Evolutionary conservation across 306 rosid species (phyloP).

Genomic region (Cucumis cinereus): DNA sequence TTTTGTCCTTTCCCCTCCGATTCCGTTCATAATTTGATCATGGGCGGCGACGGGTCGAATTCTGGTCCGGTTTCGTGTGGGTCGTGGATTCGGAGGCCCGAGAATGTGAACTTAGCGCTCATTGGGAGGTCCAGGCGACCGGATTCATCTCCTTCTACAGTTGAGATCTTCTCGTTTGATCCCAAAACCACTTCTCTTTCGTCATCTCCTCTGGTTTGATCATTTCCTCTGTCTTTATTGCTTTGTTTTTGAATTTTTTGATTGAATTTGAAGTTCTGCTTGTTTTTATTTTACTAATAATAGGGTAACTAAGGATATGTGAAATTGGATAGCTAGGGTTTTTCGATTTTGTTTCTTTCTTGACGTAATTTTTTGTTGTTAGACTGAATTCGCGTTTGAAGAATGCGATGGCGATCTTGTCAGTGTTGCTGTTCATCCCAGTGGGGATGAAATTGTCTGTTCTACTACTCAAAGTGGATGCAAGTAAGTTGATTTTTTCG

Average conservation of each 20-base stretch:
- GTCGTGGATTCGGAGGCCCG: constrained; percentile 90
- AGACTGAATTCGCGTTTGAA: constrained; percentile 68
- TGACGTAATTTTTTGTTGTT: constrained; percentile 9
- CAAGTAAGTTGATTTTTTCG: constrained; percentile 46
- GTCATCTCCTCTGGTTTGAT: constrained; percentile 52
- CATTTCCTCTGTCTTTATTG: constrained; percentile 1
- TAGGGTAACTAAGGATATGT: neutral
- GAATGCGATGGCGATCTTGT: constrained; percentile 73
- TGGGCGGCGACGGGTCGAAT: constrained; percentile 44
- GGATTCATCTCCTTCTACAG: constrained; percentile 40
- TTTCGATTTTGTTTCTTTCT: neutral
- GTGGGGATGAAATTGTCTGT: constrained; percentile 70
- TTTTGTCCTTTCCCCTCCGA: neutral
- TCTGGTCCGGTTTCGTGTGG: constrained; percentile 71
- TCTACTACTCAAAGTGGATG: constrained; percentile 74
- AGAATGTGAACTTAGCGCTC: constrained; percentile 41
- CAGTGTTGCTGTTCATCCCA: constrained; percentile 71
- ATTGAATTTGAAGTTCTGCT: neutral
- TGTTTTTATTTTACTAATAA: neutral
- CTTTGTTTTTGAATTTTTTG: neutral
- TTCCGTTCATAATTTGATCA: neutral
- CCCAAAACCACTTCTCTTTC: constrained; percentile 55
- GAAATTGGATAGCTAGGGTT: neutral
- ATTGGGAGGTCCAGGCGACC: constrained; percentile 53
- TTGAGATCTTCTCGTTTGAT: constrained; percentile 66